A percentile compares a stretch with the other conserved stretches of the same genome.
These are phyloP conservation scores for Ceratobasidium papillatum DNA, from an alignment of 1,284 basidiomycete species.

Conservation along the genomic window DNA sequence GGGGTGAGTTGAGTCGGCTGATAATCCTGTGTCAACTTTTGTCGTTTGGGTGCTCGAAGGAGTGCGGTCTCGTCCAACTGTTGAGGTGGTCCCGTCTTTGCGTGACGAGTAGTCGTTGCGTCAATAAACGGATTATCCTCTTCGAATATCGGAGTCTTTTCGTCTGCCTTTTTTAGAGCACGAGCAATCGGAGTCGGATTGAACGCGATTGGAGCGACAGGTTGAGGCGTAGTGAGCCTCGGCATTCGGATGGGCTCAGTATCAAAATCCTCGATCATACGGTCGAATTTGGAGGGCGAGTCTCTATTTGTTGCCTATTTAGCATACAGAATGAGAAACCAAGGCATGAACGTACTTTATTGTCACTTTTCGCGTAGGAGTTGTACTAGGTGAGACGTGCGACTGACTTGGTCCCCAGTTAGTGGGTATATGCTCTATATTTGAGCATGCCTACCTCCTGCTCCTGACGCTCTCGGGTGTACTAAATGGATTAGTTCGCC, in stretches of 20 bases:
- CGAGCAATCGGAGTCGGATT: constrained; percentile 5
- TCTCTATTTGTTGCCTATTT: not conserved
- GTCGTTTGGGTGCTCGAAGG: not conserved
- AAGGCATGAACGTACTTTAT: constrained; percentile 2
- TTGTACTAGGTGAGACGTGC: constrained; percentile 1
- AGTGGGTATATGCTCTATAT: not conserved
- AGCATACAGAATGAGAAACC: not conserved
- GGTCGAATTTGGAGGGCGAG: constrained; percentile 27
- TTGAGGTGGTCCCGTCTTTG: not conserved
- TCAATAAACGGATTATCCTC: constrained; percentile 30
- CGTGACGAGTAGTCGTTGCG: not conserved
- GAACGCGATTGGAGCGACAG: not conserved
- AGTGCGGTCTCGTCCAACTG: not conserved
- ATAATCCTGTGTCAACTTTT: constrained; percentile 5
- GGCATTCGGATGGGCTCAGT: constrained; percentile 52
- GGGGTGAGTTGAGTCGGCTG: not conserved
- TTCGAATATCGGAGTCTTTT: constrained; percentile 37
- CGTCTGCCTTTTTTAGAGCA: constrained; percentile 4
- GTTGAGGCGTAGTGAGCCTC: constrained; percentile 40
- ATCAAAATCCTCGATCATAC: constrained; percentile 47
- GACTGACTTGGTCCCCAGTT: not conserved
- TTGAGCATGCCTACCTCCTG: not conserved
- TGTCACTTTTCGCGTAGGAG: constrained; percentile 21
- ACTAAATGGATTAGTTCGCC: constrained; percentile 9
- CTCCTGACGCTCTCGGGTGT: constrained; percentile 21